Conservation (phyloP, 495 filamentous ascomycete genomes). For the Viridothelium virens region DNA sequence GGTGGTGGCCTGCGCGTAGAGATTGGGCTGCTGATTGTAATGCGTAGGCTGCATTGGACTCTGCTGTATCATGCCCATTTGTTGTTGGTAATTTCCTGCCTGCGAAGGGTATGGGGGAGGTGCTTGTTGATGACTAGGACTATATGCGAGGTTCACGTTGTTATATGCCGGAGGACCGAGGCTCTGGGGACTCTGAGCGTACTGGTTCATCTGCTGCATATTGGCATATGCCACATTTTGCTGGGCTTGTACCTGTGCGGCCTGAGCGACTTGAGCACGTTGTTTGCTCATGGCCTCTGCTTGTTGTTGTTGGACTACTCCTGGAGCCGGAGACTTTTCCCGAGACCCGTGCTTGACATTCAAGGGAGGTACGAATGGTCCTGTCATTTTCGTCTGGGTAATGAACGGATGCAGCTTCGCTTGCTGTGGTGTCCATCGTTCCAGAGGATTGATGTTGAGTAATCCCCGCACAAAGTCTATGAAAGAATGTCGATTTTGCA, state of each 20-base stretch:
- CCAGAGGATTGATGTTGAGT: conserved; percentile 88
- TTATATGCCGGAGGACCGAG: conserved; percentile 52
- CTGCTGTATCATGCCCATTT: conserved; percentile 58
- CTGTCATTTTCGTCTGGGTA: conserved; percentile 94
- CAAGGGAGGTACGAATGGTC: conserved; percentile 95
- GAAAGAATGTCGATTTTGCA: conserved; percentile 96
- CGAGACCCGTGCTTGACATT: conserved; percentile 78
- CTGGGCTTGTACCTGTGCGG: conserved; percentile 45
- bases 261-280: conserved; percentile 54
- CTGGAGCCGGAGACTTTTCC: conserved; percentile 82
- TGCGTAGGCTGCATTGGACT: conserved; percentile 63
- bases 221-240: conserved; percentile 48
- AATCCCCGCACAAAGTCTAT: conserved; percentile 98
- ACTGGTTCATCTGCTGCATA: conserved; percentile 56
- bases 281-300: conserved; percentile 88
- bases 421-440: conserved; percentile 96
- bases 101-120: conserved; percentile 82
- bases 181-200: conserved; percentile 43
- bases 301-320: conserved; percentile 95
- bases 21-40: conserved; percentile 60
- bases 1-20: conserved; percentile 81
- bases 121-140: conserved; percentile 61
- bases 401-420: conserved; percentile 98
- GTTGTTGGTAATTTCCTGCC: conserved; percentile 34
- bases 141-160: conserved; percentile 53